These are phyloP conservation scores for Acephala macrosclerotiorum DNA, from an alignment of 2,329 filamentous ascomycete genomes.

Conservation along the genomic window DNA sequence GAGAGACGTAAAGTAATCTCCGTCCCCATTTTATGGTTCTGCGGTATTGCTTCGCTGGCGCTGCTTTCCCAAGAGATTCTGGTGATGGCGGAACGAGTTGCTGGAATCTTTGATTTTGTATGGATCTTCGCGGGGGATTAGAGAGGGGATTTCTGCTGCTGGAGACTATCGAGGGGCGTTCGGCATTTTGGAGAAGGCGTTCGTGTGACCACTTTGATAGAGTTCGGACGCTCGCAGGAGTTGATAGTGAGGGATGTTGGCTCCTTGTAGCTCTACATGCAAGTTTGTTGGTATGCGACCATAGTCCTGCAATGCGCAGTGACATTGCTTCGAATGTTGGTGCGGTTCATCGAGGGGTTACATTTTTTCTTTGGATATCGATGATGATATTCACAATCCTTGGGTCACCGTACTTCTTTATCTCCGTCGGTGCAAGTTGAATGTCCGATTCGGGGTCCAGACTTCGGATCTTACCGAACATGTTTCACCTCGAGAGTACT, in stretches of 20 bases:
- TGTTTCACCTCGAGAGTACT: background rate
- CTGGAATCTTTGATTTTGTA: conserved; percentile 57
- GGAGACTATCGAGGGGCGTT: conserved; percentile 26
- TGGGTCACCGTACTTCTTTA: conserved; percentile 11
- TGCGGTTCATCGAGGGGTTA: conserved; percentile 8
- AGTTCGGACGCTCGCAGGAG: conserved; percentile 14
- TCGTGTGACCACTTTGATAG: conserved; percentile 15
- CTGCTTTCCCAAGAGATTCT: conserved; percentile 76
- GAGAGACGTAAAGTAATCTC: conserved; percentile 69
- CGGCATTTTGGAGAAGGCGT: conserved; percentile 10
- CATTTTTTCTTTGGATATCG: conserved; percentile 3
- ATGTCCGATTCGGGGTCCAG: background rate
- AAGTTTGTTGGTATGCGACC: conserved; percentile 25
- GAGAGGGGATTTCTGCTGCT: conserved; percentile 17
- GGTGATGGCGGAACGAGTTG: conserved; percentile 81
- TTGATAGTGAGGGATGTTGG: conserved; percentile 9
- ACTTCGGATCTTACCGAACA: conserved; percentile 1
- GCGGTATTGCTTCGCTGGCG: conserved; percentile 73
- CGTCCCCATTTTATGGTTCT: conserved; percentile 79
- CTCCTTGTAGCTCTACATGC: conserved; percentile 10
- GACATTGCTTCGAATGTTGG: conserved; percentile 38
- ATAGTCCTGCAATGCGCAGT: conserved; percentile 38
- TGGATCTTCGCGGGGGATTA: conserved; percentile 30
- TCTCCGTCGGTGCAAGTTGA: background rate
- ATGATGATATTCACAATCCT: conserved; percentile 14